Conservation (phyloP, 768 basidiomycete species). For the Xerocomus potaroensis region DNA sequence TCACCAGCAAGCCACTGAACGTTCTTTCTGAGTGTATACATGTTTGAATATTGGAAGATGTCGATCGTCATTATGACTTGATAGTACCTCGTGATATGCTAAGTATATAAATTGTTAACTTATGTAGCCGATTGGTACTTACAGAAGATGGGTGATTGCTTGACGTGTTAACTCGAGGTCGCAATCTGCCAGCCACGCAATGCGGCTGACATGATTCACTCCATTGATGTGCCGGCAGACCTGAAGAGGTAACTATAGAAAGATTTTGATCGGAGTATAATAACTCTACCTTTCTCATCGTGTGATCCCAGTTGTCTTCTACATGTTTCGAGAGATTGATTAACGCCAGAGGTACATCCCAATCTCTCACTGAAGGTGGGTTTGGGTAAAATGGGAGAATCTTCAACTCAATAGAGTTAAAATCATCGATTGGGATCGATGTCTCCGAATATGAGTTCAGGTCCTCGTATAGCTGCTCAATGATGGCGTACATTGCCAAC, state of each 20-base stretch:
- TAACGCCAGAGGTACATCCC: conserved; percentile 92
- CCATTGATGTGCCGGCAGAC: conserved; percentile 85
- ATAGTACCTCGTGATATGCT: conserved; percentile 64
- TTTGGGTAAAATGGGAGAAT: conserved; percentile 97
- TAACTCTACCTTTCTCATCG: conserved; percentile 74
- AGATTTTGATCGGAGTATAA: background rate
- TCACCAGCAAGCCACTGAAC: conserved; percentile 88
- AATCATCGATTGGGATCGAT: conserved; percentile 83
- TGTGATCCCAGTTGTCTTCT: conserved; percentile 95
- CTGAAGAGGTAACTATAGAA: conserved; percentile 21
- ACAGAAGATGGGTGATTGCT: conserved; percentile 92
- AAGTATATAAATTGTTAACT: conserved; percentile 1
- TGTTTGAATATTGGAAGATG: conserved; percentile 97
- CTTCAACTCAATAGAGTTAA: conserved; percentile 93
- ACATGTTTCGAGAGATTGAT: conserved; percentile 77
- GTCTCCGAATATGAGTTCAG: conserved; percentile 97
- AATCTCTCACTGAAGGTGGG: conserved; percentile 83
- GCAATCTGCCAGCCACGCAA: conserved; percentile 88
- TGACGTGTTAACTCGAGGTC: conserved; percentile 77
- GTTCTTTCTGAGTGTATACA: conserved; percentile 87
- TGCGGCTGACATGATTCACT: conserved; percentile 84
- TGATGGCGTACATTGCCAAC: conserved; percentile 68
- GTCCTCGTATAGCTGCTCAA: conserved; percentile 96
- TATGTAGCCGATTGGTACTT: conserved; percentile 24
- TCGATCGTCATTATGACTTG: conserved; percentile 96